Base-by-base conservation (phyloP, 257 asterid species). In the Fraxinus americana region DNA sequence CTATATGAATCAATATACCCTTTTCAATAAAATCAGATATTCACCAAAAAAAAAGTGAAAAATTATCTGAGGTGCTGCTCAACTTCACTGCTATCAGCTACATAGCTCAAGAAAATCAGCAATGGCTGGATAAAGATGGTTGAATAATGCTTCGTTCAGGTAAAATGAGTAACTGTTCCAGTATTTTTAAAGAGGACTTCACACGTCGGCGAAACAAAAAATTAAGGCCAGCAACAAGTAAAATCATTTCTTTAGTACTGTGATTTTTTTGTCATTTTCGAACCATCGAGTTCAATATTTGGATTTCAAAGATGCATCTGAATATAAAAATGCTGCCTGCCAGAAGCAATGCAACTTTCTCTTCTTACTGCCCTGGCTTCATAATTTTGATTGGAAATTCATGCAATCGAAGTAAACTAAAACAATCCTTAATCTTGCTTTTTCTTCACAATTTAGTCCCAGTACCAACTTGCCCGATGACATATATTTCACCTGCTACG, bases 401-500 rank as follows among this genome's bases (percentile, higher is more conserved):
- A 54, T 54, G 27, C 65, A 54, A 19, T 17, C 27, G 21, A 54
- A 54, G 27, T n/a, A 54, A 54, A 54, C 27, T 7, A 54, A 54
- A 17, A 54, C 11, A 54, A 54, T 54, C 65, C 12, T 54, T 5
- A 54, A 54, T 54, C 27, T 5, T 12, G 10, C 10, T 19, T 17
- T 19, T 19, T 54, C 54, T 6, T 16, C 57, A 48, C 57, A 48
- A 14, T 48, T 48, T 48, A 48, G 57, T 14, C n/a, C 54, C n/a
- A 14, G 57, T 48, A 48, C 21, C 57, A 48, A 16, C 57, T 48
- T 48, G 57, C 57, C 57, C 4, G 57, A 54, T n/a, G 65, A 5
- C 65, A 54, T 54, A 54, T 54, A 54, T 54, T 36, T 76, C 74
- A 71, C 43, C 67, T 65, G 29, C 27, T n/a, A 21, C 75, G 29